Base-by-base conservation (phyloP, 2,329 filamentous ascomycete species). In the Didymosphaeria variabile region DNA sequence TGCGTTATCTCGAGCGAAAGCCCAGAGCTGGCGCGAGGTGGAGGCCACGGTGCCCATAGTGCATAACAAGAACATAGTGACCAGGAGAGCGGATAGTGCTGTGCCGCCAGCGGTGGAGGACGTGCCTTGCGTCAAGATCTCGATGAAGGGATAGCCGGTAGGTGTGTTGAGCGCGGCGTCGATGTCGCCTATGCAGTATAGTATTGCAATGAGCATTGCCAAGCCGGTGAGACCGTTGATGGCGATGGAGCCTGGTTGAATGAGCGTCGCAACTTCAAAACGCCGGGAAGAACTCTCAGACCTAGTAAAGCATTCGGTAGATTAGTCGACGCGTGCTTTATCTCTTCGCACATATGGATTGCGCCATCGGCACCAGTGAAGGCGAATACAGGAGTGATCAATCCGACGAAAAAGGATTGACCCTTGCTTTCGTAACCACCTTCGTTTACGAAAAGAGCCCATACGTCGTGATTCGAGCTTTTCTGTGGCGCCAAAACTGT, bases 371-470 rank as follows among this genome's bases (percentile, higher is more conserved):
- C 47, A 21, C 47, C 47, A 4, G 47, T 50, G 44, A 76, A 75
- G 5, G 70, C 63, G 55, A 70, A 69, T 6, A 70, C 62, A 44
- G 62, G 62, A 13, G 66, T 65, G 21, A 64, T 66, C 1, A 76
- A 49, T 5, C 80, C 79, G 15, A 82, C 77, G 36, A 81, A 68
- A 62, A 78, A 80, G 0, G 79, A 74, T 6, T 81, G 61, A 0
- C 78, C 69, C 38, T 73, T 72, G 45, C 67, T 80, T 38, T 63
- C 55, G 73, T 79, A 85, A 3, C 72, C 77, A 0, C 81, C 81
- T 15, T 68, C 58, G 58, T 84, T 83, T 21, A 73, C 67, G 60
- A 83, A 84, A 1, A 76, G 59, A 3, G 78, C 76, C 59, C 84
- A 83, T 0, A 83, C 81, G 1, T 79, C 75, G 19, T 72, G 59